Base-by-base conservation (phyloP, 495 filamentous ascomycete species). In the Penicillium maclennaniae region DNA sequence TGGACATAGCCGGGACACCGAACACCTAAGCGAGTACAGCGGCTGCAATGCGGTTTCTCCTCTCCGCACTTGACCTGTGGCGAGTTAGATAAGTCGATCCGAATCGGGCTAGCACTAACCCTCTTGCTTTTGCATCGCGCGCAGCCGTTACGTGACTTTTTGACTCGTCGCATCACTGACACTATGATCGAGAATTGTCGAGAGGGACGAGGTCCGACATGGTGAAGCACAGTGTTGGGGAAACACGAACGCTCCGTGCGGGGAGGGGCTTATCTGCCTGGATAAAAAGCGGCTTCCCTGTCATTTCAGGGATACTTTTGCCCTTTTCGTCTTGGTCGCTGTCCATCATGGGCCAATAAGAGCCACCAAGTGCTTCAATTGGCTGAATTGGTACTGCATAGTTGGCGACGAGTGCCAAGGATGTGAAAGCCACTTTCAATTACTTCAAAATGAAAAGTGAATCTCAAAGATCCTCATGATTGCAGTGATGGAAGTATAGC, bases 61-160 rank as follows among this genome's bases (percentile, higher is more conserved):
- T 83, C 79, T 64, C 79, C 79, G 57, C 79, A 83, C 69, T 83
- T 83, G 50, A 83, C 68, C 79, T 81, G 27, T 36, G 28, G 27
- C 34, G 9, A n/a, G 26, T 27, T 23, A 34, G 27, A 23, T 19
- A 31, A 20, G 1, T 50, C 39, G 48, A 39, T 21, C 27, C 31
- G 49, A 44, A 21, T 16, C 34, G 42, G 42, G 26, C 20, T 27
- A 12, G 34, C 28, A 68, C 66, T 44, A 46, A 78, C 77, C 55
- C 77, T 67, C 69, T 80, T 79, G 59, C 70, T 76, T 61, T 80
- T 80, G 61, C 77, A 80, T 42, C 75, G 56, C 15, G 69, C 68
- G 61, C 73, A 77, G 14, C 73, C 73, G 49, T 74, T 71, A 15
- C 73, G 69, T 47, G 73, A 77, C 43, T 77, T 77, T 57, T 75